phyloP scores from a whole-genome alignment of 2,329 filamentous ascomycete species.

The Neopestalotiopsis rosae region DNA sequence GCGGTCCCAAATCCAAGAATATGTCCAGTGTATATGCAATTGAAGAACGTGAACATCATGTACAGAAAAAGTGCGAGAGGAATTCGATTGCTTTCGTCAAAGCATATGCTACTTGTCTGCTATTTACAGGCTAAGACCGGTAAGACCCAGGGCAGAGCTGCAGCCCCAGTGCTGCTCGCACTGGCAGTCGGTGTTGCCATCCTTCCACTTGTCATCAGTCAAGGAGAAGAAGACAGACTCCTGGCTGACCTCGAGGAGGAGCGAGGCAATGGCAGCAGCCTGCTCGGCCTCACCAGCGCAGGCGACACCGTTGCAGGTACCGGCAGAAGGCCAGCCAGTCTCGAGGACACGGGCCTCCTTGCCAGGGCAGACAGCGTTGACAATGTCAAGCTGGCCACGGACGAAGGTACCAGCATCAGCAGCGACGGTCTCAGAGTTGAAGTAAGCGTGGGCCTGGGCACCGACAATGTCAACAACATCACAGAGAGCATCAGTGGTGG shows the following conservation, averaged over 20 bases:
- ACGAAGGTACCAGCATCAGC: conserved; percentile 78
- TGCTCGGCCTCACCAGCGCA: conserved; percentile 73
- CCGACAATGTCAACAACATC: conserved; percentile 76
- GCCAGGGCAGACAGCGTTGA: conserved; percentile 71
- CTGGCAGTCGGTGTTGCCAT: conserved; percentile 60
- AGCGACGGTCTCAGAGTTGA: conserved; percentile 74
- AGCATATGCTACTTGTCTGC: conserved; percentile 5
- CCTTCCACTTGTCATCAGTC: conserved; percentile 84
- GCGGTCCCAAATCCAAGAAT: conserved; percentile 11
- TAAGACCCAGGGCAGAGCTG: conserved; percentile 50
- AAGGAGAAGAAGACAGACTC: conserved; percentile 83
- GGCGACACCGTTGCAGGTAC: conserved; percentile 73
- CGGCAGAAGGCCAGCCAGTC: conserved; percentile 84
- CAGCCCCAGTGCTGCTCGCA: conserved; percentile 87
- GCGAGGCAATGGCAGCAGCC: conserved; percentile 71
- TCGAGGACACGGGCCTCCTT: conserved; percentile 83
- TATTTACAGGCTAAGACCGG: conserved; percentile 12
- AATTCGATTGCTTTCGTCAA: conserved; percentile 6
- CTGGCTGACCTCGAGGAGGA: conserved; percentile 68
- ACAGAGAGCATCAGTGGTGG: conserved; percentile 69
- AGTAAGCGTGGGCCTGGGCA: conserved; percentile 93
- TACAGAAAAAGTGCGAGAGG: conserved; percentile 21
- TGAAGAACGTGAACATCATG: conserved; percentile 19
- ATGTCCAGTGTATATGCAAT: conserved; percentile 17
- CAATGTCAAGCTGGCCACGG: conserved; percentile 71